Evolutionary conservation across 148 eudicot genomes (phyloP), one percentile per base, ranked within the genome.

Genomic region (Chenopodium berlandieri): DNA sequence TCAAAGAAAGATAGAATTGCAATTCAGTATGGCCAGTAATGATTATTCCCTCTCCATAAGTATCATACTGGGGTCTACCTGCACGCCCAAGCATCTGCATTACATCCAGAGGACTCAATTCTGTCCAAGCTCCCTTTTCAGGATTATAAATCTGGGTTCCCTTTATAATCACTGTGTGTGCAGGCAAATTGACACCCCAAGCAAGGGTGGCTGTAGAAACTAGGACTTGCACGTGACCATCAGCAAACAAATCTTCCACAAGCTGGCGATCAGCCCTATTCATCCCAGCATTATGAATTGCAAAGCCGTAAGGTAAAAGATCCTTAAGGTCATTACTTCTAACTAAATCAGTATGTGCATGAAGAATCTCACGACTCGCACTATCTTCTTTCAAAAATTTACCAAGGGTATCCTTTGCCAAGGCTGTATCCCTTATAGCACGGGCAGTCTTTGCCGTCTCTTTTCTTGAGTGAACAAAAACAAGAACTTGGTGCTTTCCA

Each of bases 31-130:
- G 91, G 73, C 91, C 92, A 62, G 96, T 92, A 48, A 92, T 90
- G 73, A 92, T 91, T 74, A 92, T 92, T 37, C 93, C 96, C 87
- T 92, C 96, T 65, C 96, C 96, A 50, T 85, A 87, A 23, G 93
- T 89, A 78, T 92, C 96, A 83, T 88, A 90, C 50, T 92, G 96
- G 8, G 96, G 96, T 82, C 96, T 88, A 78, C 96, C 96, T 79
- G 96, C 96, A 83, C 96, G 91, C 80, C 96, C 94, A 85, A 92
- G 84, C 96, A 92, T 92, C 86, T 92, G 96, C 92, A 91, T 92
- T 44, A 92, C 96, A 87, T 91, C 96, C 77, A 92, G 85, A 73
- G 96, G 92, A 81, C 96, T 91, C 73, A 92, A 80, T 80, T 92
- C 96, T 34, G 96, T 92, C 96, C 96, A 92, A 67, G 92, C 92